Conservation (phyloP, 371 early-diverging fungal species). For the Mucor circinelloides region DNA sequence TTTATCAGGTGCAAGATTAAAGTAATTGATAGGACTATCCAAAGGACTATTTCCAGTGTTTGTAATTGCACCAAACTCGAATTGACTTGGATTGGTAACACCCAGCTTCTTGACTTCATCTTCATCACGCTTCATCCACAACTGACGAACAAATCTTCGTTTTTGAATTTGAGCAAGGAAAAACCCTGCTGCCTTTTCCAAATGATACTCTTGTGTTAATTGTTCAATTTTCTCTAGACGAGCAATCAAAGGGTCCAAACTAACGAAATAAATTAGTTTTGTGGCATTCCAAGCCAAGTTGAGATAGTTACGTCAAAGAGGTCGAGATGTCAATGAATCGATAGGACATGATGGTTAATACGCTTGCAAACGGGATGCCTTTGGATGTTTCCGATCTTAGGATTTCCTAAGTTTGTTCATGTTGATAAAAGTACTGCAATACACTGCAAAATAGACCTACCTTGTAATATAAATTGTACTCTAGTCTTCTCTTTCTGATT, state of each 20-base stretch:
- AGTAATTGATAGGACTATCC: slow-evolving; percentile 1
- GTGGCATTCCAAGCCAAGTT: neutral
- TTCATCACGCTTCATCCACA: slow-evolving; percentile 52
- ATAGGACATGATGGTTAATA: slow-evolving; percentile 54
- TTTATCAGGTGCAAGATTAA: slow-evolving; percentile 3
- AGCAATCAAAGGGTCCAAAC: slow-evolving; percentile 42
- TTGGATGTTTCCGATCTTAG: slow-evolving; percentile 38
- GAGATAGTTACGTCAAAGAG: slow-evolving; percentile 48
- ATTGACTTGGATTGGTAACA: slow-evolving; percentile 14
- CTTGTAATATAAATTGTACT: slow-evolving; percentile 53
- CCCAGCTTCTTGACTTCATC: slow-evolving; percentile 41
- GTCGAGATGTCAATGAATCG: slow-evolving; percentile 55
- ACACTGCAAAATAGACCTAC: slow-evolving; percentile 16
- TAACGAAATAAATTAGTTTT: slow-evolving; percentile 9
- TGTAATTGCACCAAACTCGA: slow-evolving; percentile 6
- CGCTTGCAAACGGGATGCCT: slow-evolving; percentile 60
- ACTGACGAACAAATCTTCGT: slow-evolving; percentile 37
- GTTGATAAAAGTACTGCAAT: neutral
- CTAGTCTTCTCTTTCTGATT: slow-evolving; percentile 39
- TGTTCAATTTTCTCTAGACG: slow-evolving; percentile 48
- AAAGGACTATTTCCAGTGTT: neutral
- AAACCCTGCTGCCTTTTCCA: slow-evolving; percentile 49
- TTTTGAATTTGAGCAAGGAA: slow-evolving; percentile 44
- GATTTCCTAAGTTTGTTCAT: slow-evolving; percentile 35
- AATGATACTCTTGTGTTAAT: slow-evolving; percentile 41